These are phyloP conservation scores for Wolfiporia cocos DNA, from an alignment of 1,284 basidiomycete species.

Conservation along the genomic window DNA sequence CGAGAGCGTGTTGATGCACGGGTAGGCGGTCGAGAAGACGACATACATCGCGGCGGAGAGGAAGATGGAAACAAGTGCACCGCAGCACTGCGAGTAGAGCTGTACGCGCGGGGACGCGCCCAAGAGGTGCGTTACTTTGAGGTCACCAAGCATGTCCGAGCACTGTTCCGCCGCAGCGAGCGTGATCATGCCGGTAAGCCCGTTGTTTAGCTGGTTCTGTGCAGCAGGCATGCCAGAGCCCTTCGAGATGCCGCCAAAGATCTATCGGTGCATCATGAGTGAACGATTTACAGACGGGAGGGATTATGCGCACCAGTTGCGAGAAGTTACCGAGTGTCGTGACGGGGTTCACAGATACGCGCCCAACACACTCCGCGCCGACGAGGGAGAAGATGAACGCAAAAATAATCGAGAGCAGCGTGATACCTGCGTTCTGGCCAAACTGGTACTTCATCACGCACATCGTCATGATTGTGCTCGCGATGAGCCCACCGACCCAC, in stretches of 20 bases:
- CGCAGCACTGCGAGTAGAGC: slow-evolving; percentile 55
- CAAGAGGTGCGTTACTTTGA: slow-evolving; percentile 69
- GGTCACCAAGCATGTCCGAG: slow-evolving; percentile 58
- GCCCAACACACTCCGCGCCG: slow-evolving; percentile 56
- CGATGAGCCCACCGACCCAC: slow-evolving; percentile 46
- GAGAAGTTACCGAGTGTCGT: slow-evolving; percentile 46
- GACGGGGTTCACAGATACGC: slow-evolving; percentile 54
- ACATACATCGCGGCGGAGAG: slow-evolving; percentile 53
- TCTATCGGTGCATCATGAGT: slow-evolving; percentile 32
- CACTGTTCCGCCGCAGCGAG: slow-evolving; percentile 54
- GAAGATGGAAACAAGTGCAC: slow-evolving; percentile 54
- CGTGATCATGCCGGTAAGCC: slow-evolving; percentile 53
- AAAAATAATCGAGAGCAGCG: slow-evolving; percentile 59
- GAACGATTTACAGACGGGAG: slow-evolving; percentile 2
- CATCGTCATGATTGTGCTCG: slow-evolving; percentile 48
- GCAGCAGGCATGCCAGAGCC: slow-evolving; percentile 30
- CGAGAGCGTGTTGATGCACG: slow-evolving; percentile 44
- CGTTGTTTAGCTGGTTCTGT: slow-evolving; percentile 47
- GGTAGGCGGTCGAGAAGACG: slow-evolving; percentile 58
- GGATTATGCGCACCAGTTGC: slow-evolving; percentile 13
- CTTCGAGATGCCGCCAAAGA: slow-evolving; percentile 55
- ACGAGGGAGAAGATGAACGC: slow-evolving; percentile 44
- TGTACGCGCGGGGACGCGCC: slow-evolving; percentile 61
- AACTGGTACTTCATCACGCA: slow-evolving; percentile 48
- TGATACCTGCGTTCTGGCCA: slow-evolving; percentile 44